Conservation (phyloP, 176 grass and related monocot genomes). For the Pontederia paniculata region DNA sequence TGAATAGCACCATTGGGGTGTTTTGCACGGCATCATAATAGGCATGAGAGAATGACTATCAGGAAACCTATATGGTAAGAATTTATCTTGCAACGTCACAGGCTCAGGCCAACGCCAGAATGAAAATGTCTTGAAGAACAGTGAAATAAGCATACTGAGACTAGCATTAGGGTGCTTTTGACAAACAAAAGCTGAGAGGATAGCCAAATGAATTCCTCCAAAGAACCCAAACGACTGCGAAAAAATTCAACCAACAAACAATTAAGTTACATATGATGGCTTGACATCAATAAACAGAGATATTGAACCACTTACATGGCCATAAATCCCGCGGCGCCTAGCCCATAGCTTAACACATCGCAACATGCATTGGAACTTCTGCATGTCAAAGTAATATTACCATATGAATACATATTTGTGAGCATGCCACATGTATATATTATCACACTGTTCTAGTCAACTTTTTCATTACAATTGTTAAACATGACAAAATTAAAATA, state of each 20-base stretch:
- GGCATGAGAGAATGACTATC: constrained; percentile 46
- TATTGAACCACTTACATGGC: constrained; percentile 34
- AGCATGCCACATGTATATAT: no score
- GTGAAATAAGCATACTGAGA: constrained; percentile 31
- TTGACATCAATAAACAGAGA: constrained; percentile 3
- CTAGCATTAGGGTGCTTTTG: constrained; percentile 31
- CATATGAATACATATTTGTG: not conserved
- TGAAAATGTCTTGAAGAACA: constrained; percentile 58
- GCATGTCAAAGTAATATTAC: constrained; percentile 14
- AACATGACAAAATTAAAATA: no score
- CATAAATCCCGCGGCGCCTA: constrained; percentile 45
- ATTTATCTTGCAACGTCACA: constrained; percentile 35
- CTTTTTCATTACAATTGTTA: no score
- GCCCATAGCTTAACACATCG: constrained; percentile 62
- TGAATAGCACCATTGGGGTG: constrained; percentile 46
- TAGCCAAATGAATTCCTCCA: constrained; percentile 54
- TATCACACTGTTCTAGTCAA: no score
- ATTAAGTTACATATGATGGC: not conserved
- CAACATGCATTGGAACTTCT: constrained; percentile 55
- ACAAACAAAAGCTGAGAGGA: constrained; percentile 61
- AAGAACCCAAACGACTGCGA: constrained; percentile 63
- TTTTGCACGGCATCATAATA: constrained; percentile 64
- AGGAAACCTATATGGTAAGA: constrained; percentile 8
- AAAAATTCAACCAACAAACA: not conserved
- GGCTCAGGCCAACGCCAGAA: constrained; percentile 48